Evolutionary conservation across 2,329 filamentous ascomycete genomes (phyloP).

Genomic region (Cercospora sojina): DNA sequence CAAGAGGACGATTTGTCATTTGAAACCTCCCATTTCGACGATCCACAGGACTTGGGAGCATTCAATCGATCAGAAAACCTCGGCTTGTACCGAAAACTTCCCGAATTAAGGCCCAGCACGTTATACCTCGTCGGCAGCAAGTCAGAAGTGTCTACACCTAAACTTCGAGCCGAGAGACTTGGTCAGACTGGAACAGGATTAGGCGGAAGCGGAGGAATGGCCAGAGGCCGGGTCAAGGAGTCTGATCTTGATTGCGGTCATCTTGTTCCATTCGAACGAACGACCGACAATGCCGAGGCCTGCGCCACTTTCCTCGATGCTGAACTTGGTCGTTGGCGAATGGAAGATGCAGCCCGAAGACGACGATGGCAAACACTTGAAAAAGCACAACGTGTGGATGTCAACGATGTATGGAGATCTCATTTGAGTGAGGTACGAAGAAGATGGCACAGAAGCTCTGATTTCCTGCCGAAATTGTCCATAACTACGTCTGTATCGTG

Average conservation of each 20-base stretch:
- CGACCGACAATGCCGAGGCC: conserved; percentile 62
- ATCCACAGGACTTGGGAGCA: conserved; percentile 37
- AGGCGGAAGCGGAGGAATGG: conserved; percentile 65
- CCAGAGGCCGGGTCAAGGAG: conserved; percentile 67
- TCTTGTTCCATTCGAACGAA: conserved; percentile 79
- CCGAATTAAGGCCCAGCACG: conserved; percentile 61
- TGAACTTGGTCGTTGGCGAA: conserved; percentile 39
- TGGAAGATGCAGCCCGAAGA: conserved; percentile 31
- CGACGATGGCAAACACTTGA: conserved; percentile 33
- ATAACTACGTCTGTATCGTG: neutral
- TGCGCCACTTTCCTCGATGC: conserved; percentile 39
- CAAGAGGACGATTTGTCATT: neutral
- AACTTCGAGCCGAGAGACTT: conserved; percentile 59
- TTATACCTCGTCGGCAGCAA: conserved; percentile 67
- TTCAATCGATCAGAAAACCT: conserved; percentile 53
- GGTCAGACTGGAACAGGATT: conserved; percentile 62
- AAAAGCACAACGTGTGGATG: conserved; percentile 29
- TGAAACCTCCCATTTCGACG: conserved; percentile 18
- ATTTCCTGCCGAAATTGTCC: neutral
- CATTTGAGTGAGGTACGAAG: neutral
- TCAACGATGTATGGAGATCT: conserved; percentile 27
- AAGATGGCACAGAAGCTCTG: neutral
- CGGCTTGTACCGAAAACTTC: conserved; percentile 63
- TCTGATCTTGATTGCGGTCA: conserved; percentile 69
- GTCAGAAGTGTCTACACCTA: conserved; percentile 57